Base-by-base conservation (phyloP, 1,284 basidiomycete genomes). In the Sphagnurus paluster region DNA sequence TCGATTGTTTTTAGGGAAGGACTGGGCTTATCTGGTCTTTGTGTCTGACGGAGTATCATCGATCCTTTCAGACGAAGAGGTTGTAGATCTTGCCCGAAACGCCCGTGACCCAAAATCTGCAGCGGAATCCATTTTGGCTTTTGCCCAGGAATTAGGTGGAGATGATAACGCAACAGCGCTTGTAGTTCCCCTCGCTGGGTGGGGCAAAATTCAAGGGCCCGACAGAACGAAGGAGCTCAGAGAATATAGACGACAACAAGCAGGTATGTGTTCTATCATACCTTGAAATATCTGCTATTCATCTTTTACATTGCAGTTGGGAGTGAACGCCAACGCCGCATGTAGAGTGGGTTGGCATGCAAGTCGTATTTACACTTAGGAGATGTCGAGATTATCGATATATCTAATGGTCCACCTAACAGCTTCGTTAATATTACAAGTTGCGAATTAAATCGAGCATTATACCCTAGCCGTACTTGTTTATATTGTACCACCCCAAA, bases 141-240 rank as follows among this genome's bases (percentile, higher is more conserved):
- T 94, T 60, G 90, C 93, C 0, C 91, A 98, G 65, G 90, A 95
- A 57, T 70, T 98, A 40, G 94, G 87, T 35, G 85, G 88, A 23
- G 87, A 91, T 53, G 96, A 99, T 62, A 99, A 99, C 63, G 82
- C 87, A 40, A 97, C 94, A 1, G 91, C 83, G 9, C 76, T 99
- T 39, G 90, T 98, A n/a, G 79, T 98, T 9, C 96, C 96, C 4
- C 77, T 99, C 6, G 80, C 87, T 7, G 94, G 94, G 7, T 99
- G 96, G 96, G 91, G 89, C 2, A 79, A 84, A 49, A 76, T 91
- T 1, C 74, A 72, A 14, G 94, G 89, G 0, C 75, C 81, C 5
- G 96, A 99, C 63, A 72, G 74, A 51, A 98, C 94, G 0, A 82
- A 82, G 53, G 84, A 84, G 33, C 71, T 95, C 42, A 72, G 94